A percentile compares a stretch with the other conserved stretches of the same genome.
These are phyloP conservation scores for Arctostaphylos glauca DNA, from an alignment of 148 eudicot species.

Conservation along the genomic window DNA sequence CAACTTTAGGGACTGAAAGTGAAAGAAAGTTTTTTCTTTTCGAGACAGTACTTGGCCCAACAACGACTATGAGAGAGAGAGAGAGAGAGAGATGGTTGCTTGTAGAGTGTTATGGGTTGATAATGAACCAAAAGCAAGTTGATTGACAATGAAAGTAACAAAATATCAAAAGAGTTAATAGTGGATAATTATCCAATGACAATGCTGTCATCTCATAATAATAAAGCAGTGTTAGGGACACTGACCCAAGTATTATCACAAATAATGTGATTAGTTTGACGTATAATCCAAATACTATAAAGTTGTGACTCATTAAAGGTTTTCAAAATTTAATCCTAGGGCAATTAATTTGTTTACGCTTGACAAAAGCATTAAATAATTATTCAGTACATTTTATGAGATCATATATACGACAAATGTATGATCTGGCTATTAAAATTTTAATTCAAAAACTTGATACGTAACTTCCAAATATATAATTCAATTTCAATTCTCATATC, in stretches of 20 bases:
- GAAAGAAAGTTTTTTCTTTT: constrained; percentile 13
- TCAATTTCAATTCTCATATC: no score
- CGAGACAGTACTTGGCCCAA: constrained; percentile 12
- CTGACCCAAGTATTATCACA: neutral
- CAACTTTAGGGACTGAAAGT: neutral
- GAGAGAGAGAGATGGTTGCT: neutral
- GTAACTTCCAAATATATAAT: no score
- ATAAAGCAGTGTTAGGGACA: neutral
- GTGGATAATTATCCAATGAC: neutral
- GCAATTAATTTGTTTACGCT: neutral
- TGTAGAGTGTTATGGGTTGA: neutral
- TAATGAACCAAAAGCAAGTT: neutral
- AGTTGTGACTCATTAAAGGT: no score
- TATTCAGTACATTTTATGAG: neutral
- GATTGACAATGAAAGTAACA: constrained; percentile 3
- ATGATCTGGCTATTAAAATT: no score
- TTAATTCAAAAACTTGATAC: no score
- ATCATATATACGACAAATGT: no score
- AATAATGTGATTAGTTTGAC: neutral
- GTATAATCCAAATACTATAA: neutral
- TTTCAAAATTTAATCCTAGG: no score
- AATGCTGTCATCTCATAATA: neutral
- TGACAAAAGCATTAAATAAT: neutral
- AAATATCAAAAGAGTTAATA: neutral
- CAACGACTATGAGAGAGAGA: neutral